These are phyloP conservation scores for Chrysophaeum taylorii DNA, from an alignment of 352 stramenopile species.

Conservation along the genomic window DNA sequence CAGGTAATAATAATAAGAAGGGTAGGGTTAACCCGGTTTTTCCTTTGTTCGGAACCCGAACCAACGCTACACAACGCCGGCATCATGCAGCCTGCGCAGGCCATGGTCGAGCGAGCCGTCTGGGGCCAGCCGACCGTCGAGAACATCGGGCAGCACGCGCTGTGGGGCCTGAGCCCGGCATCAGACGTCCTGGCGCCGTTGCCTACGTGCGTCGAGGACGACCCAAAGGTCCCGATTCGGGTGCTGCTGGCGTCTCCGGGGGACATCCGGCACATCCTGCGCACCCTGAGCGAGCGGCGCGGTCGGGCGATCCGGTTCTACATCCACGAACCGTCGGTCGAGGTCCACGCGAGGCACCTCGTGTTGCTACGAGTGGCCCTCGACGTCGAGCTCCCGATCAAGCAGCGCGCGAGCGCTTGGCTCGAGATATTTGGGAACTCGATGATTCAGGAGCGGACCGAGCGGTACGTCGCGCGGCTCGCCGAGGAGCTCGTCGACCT, in stretches of 20 bases:
- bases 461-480: constrained; percentile 61
- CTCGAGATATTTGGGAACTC: constrained; percentile 85
- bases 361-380: constrained; percentile 68
- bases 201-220: neutral
- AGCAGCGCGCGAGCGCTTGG: constrained; percentile 70
- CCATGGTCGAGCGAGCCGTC: too few relatives aligned
- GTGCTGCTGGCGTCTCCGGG: neutral
- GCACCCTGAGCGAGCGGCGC: neutral
- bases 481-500: constrained; percentile 48
- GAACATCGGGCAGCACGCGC: neutral
- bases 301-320: constrained; percentile 55
- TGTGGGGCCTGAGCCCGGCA: neutral
- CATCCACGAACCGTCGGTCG: constrained; percentile 64
- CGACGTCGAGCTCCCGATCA: constrained; percentile 70
- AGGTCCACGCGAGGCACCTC: constrained; percentile 70
- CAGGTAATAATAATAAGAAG: too few relatives aligned
- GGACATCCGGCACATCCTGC: neutral
- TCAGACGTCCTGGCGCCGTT: neutral
- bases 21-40: too few relatives aligned
- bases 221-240: too few relatives aligned
- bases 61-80: too few relatives aligned
- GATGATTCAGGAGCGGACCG: constrained; percentile 69
- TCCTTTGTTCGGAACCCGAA: too few relatives aligned
- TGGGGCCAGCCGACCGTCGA: too few relatives aligned
- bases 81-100: too few relatives aligned